Evolutionary conservation across 208 protist genomes (phyloP), one percentile per base, ranked within the genome.

Genomic region (Trypanosoma lewisi): DNA sequence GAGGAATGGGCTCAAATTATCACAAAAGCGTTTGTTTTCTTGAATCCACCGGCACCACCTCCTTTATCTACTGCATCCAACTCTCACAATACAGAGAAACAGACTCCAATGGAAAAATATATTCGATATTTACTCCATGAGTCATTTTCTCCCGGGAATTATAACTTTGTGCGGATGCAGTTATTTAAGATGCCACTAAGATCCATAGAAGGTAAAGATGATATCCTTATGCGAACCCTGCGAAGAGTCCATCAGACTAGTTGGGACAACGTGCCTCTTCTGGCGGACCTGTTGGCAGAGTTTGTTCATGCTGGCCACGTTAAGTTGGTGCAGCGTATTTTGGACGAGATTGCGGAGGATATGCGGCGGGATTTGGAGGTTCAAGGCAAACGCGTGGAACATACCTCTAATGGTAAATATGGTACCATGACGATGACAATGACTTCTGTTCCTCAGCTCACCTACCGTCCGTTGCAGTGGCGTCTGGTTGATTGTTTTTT

Each of bases 321-420:
- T 0, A 25, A 28, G 4, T 21, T 47, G 28, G 52, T 60, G 34
- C 58, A 52, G 39, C 49, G 34, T 31, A 60, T 73, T 61, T n/a
- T 67, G 9, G 50, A 66, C 28, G 27, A 44, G 19, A 19, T 73
- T 27, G 42, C 30, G 31, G 67, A 73, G 37, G 67, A 73, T 21
- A 34, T 73, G 36, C 41, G 67, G 19, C 67, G 67, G 62, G 67
- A 73, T 36, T 23, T 73, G 37, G 67, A 73, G 51, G 33, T 57
- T 3, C 6, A 14, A 12, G 14, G 2, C 37, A 27, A n/a, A 14
- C 12, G 11, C 28, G 21, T 11, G 19, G 21, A n/a, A 34, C 37
- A 17, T 23, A n/a, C 17, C 14, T 12, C 6, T 16, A 27, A 17
- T 12, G 27, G 34, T n/a, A n/a, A n/a, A n/a, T n/a, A n/a, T n/a